Evolutionary conservation across 2,329 filamentous ascomycete species (phyloP).

Genomic region (Claviceps sp.): DNA sequence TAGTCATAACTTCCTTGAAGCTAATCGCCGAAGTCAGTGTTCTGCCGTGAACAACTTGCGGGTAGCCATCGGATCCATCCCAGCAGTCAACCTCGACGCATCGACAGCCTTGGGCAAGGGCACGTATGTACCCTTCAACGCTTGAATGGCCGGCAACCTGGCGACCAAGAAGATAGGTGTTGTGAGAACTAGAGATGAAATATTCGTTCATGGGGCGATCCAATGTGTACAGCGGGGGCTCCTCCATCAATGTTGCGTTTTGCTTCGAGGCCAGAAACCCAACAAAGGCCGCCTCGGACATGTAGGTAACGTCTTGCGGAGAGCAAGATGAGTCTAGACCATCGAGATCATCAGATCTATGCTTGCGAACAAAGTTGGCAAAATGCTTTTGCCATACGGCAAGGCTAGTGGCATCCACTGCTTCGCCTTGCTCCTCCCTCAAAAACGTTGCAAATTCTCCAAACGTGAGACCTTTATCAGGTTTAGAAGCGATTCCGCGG

Average conservation of each 20-base stretch:
- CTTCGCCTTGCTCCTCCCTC: slow-evolving; percentile 57
- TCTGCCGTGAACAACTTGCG: slow-evolving; percentile 80
- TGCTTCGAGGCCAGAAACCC: slow-evolving; percentile 62
- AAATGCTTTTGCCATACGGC: slow-evolving; percentile 62
- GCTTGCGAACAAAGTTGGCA: slow-evolving; percentile 50
- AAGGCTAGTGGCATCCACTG: slow-evolving; percentile 52
- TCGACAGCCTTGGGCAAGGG: slow-evolving; percentile 76
- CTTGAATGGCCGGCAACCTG: slow-evolving; percentile 85
- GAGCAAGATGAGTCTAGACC: slow-evolving; percentile 24
- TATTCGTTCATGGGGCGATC: slow-evolving; percentile 90
- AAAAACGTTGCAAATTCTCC: slow-evolving; percentile 68
- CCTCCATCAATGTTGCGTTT: slow-evolving; percentile 53
- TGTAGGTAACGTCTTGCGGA: slow-evolving; percentile 32
- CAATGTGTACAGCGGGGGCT: slow-evolving; percentile 49
- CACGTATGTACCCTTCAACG: slow-evolving; percentile 86
- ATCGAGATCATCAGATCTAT: slow-evolving; percentile 32
- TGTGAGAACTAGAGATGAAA: slow-evolving; percentile 96
- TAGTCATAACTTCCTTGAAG: slow-evolving; percentile 83
- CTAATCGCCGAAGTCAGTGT: slow-evolving; percentile 80
- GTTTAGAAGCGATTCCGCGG: slow-evolving; percentile 42
- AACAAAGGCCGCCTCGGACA: slow-evolving; percentile 69
- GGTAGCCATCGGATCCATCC: slow-evolving; percentile 80
- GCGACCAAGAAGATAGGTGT: slow-evolving; percentile 86
- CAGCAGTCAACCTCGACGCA: slow-evolving; percentile 98
- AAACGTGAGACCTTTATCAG: slow-evolving; percentile 52